Evolutionary conservation across 2,329 filamentous ascomycete genomes (phyloP).

Genomic region (Talaromyces sp.): DNA sequence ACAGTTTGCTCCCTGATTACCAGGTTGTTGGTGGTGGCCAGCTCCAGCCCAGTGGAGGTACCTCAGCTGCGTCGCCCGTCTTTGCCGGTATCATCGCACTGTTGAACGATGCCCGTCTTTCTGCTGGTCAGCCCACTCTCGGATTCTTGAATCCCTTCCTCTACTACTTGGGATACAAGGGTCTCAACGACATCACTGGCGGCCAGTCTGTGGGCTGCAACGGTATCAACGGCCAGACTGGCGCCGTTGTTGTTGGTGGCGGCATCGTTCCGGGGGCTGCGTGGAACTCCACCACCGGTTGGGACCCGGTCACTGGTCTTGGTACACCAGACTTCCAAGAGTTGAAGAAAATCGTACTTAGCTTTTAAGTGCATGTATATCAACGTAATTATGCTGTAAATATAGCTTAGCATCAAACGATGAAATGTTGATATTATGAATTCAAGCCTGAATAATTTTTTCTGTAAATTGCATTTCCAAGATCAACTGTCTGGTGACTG

Average conservation of each 20-base stretch:
- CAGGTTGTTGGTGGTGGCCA: conserved; percentile 19
- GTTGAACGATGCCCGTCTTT: conserved; percentile 61
- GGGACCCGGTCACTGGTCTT: conserved; percentile 34
- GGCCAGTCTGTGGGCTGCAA: conserved; percentile 36
- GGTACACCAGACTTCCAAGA: conserved; percentile 27
- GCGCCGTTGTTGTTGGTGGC: conserved; percentile 21
- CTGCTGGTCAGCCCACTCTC: conserved; percentile 48
- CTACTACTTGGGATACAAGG: conserved; percentile 49
- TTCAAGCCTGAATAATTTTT: not conserved
- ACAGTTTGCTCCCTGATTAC: conserved; percentile 49
- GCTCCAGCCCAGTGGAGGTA: conserved; percentile 22
- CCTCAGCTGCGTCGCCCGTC: conserved; percentile 54
- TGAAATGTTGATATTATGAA: not conserved
- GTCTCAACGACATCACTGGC: conserved; percentile 47
- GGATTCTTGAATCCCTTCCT: conserved; percentile 63
- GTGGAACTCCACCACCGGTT: conserved; percentile 32
- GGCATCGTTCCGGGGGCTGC: conserved; percentile 26
- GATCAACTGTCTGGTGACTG: not conserved
- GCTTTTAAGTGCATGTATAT: conserved; percentile 28
- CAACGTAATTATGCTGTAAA: not conserved
- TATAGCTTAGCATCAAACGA: not conserved
- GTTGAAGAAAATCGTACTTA: conserved; percentile 15
- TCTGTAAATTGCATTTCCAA: not conserved
- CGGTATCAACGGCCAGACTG: conserved; percentile 31
- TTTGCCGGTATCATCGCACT: conserved; percentile 59